phyloP scores from a whole-genome alignment of 2,329 filamentous ascomycete genomes.

The Diaporthe velutina region DNA sequence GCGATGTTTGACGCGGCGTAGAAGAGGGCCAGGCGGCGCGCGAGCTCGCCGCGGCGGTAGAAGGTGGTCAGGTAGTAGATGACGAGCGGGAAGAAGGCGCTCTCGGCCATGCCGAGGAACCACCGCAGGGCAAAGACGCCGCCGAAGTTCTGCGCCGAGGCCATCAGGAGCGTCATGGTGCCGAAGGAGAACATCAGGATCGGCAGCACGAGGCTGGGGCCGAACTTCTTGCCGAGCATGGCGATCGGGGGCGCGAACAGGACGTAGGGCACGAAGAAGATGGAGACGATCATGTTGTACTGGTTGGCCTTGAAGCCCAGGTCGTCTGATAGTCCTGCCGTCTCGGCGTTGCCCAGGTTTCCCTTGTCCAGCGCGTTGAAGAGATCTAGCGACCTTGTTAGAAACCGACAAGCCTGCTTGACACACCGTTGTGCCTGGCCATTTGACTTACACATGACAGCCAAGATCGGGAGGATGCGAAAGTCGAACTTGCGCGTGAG shows the following conservation, averaged over 20 bases:
- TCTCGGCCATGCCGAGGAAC: slow-evolving; percentile 78
- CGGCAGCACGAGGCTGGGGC: slow-evolving; percentile 73
- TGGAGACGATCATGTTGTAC: slow-evolving; percentile 77
- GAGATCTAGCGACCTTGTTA: slow-evolving; percentile 48
- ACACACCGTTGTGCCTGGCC: neutral
- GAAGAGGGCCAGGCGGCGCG: slow-evolving; percentile 78
- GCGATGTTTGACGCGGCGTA: slow-evolving; percentile 70
- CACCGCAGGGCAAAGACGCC: slow-evolving; percentile 77
- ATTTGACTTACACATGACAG: slow-evolving; percentile 54
- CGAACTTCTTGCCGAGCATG: slow-evolving; percentile 78
- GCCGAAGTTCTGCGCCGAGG: slow-evolving; percentile 69
- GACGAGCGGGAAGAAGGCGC: slow-evolving; percentile 78
- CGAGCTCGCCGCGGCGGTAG: slow-evolving; percentile 79
- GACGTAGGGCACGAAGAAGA: slow-evolving; percentile 82
- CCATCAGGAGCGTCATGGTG: slow-evolving; percentile 70
- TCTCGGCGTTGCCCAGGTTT: slow-evolving; percentile 70
- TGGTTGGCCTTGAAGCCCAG: slow-evolving; percentile 72
- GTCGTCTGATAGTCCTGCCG: slow-evolving; percentile 63
- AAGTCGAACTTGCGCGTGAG: slow-evolving; percentile 60
- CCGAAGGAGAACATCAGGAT: slow-evolving; percentile 77
- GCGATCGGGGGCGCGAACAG: slow-evolving; percentile 74
- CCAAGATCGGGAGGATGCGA: slow-evolving; percentile 57
- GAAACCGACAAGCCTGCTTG: neutral
- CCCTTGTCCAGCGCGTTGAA: slow-evolving; percentile 64
- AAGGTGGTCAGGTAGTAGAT: slow-evolving; percentile 71